These are phyloP conservation scores for Xylaria bambusicola DNA, from an alignment of 495 filamentous ascomycete genomes.

Conservation along the genomic window DNA sequence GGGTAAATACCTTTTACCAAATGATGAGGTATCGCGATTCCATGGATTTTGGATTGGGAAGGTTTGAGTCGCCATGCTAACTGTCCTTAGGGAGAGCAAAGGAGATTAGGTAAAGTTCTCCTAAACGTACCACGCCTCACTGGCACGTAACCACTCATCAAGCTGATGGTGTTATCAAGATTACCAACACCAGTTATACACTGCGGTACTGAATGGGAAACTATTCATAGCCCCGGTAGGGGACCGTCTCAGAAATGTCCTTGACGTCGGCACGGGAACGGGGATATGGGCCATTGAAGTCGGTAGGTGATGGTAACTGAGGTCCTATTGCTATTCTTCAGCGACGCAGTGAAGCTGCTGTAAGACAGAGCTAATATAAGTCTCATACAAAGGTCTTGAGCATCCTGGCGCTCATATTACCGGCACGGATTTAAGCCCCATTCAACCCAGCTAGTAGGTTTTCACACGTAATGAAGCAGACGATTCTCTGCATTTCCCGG, in stretches of 20 bases:
- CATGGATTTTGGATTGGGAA: not conserved
- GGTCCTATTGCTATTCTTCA: not conserved
- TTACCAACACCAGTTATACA: constrained; percentile 53
- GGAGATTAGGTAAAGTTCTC: constrained; percentile 24
- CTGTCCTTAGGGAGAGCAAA: constrained; percentile 23
- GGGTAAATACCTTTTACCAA: constrained; percentile 32
- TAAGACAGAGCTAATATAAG: not conserved
- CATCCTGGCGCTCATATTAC: constrained; percentile 54
- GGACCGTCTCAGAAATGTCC: constrained; percentile 42
- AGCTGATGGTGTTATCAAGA: too few relatives aligned
- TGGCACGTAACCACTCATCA: too few relatives aligned
- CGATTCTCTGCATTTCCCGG: too few relatives aligned
- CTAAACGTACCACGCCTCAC: too few relatives aligned
- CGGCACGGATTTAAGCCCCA: constrained; percentile 50
- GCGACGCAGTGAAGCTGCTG: not conserved
- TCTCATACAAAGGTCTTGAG: constrained; percentile 19
- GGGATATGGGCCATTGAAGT: constrained; percentile 62
- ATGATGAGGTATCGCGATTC: constrained; percentile 26
- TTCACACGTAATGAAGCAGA: not conserved
- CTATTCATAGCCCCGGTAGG: constrained; percentile 48
- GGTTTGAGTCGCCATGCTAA: not conserved
- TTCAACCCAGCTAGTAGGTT: constrained; percentile 32
- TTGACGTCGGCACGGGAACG: constrained; percentile 63
- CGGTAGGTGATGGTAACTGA: constrained; percentile 28
- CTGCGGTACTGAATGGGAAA: constrained; percentile 49